Conservation (phyloP, 139 green algal species). For the Chlorella sp. region DNA sequence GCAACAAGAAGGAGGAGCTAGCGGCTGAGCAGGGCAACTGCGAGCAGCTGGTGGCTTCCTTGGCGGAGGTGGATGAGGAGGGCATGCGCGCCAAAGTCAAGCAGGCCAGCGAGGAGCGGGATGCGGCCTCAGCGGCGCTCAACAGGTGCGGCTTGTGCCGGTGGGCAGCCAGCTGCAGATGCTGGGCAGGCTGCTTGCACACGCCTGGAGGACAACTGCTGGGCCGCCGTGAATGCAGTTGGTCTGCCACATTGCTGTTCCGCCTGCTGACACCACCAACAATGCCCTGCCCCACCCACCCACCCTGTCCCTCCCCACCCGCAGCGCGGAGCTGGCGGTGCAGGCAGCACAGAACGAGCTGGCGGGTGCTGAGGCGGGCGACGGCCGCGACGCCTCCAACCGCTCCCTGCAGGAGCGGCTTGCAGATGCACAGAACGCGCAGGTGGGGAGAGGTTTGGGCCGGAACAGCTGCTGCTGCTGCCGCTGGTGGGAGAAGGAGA, state of each 20-base stretch:
- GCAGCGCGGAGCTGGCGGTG: conserved; percentile 44
- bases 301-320: background rate
- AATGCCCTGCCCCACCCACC: no score
- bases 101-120: conserved; percentile 33
- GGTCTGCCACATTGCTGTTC: background rate
- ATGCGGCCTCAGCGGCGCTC: conserved; percentile 33
- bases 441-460: conserved; percentile 39
- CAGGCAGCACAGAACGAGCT: conserved; percentile 66
- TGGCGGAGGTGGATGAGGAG: conserved; percentile 49
- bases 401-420: conserved; percentile 81
- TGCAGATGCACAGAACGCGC: conserved; percentile 68
- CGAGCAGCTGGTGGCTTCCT: conserved; percentile 35
- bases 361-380: conserved; percentile 81
- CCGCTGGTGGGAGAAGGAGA: background rate
- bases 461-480: background rate
- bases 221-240: background rate
- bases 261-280: background rate
- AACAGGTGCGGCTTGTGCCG: conserved; percentile 18
- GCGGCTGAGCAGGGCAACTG: conserved; percentile 58
- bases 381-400: conserved; percentile 84
- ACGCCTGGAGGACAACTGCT: no score
- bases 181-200: background rate
- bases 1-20: conserved; percentile 69
- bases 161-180: background rate
- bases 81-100: conserved; percentile 21